phyloP scores from a whole-genome alignment of 192 early-diverging fungal species.

The Backusella liffmaniae region DNA sequence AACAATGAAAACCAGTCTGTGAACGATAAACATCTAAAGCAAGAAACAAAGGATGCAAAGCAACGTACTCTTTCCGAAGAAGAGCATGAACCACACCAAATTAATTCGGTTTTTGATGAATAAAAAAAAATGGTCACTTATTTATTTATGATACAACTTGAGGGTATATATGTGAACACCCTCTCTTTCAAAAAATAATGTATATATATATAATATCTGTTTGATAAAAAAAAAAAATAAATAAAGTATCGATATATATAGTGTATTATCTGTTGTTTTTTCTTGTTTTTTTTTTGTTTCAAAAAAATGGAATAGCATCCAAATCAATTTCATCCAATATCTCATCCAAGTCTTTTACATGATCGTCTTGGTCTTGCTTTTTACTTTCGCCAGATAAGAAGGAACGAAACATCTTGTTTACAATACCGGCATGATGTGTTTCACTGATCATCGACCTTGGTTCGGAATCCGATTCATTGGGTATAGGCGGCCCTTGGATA shows the following conservation, averaged over 20 bases:
- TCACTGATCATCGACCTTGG: background rate
- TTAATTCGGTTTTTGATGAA: conserved; percentile 19
- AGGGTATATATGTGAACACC: background rate
- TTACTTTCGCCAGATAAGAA: conserved; percentile 8
- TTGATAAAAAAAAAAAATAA: background rate
- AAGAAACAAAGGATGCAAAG: background rate
- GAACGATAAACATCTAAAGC: background rate
- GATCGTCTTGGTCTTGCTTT: background rate
- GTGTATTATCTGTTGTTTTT: background rate
- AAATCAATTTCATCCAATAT: conserved; percentile 25
- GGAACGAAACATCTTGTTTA: conserved; percentile 16
- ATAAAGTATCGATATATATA: background rate
- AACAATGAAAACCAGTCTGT: conserved; percentile 22
- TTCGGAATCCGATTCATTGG: background rate
- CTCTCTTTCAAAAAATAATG: background rate
- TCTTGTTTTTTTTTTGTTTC: background rate
- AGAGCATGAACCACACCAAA: background rate
- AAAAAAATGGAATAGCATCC: conserved; percentile 26
- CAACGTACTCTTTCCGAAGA: background rate
- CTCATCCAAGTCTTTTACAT: conserved; percentile 13
- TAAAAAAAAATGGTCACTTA: background rate
- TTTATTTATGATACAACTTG: too few relatives aligned
- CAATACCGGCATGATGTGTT: background rate
- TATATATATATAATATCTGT: background rate
- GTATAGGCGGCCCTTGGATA: background rate